Conservation (phyloP, 2,329 filamentous ascomycete genomes). For the Cladophialophora carrionii region DNA sequence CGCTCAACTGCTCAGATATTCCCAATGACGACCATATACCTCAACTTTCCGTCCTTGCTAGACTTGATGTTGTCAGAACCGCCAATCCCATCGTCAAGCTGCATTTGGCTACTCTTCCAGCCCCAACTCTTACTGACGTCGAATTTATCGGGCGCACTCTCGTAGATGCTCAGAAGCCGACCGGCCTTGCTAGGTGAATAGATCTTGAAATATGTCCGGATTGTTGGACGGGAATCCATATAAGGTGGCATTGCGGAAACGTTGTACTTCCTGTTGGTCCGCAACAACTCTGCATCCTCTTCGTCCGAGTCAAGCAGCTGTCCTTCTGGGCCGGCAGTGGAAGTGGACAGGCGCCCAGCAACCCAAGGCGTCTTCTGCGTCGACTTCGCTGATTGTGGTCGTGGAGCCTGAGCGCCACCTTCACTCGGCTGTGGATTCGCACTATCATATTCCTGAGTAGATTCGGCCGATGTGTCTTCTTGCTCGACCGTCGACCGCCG, state of each 20-base stretch:
- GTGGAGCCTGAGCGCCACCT: slow-evolving; percentile 36
- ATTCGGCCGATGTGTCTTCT: slow-evolving; percentile 26
- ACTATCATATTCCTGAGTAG: slow-evolving; percentile 31
- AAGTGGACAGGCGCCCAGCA: neutral
- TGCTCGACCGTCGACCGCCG: slow-evolving; percentile 27
- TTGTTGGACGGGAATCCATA: slow-evolving; percentile 59
- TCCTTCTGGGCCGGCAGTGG: slow-evolving; percentile 3
- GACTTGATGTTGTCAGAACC: slow-evolving; percentile 55
- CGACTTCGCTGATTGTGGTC: slow-evolving; percentile 36
- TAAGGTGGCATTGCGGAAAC: slow-evolving; percentile 57
- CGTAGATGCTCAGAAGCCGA: slow-evolving; percentile 62
- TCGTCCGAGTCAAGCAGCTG: slow-evolving; percentile 40
- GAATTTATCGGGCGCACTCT: slow-evolving; percentile 61
- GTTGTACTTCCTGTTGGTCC: slow-evolving; percentile 38
- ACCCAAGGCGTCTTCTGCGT: slow-evolving; percentile 39
- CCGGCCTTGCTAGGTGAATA: slow-evolving; percentile 63
- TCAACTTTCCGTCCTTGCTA: slow-evolving; percentile 54
- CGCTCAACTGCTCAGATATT: slow-evolving; percentile 38
- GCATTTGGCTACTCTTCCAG: slow-evolving; percentile 64
- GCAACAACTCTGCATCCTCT: slow-evolving; percentile 38
- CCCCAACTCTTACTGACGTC: slow-evolving; percentile 65
- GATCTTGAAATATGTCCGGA: slow-evolving; percentile 66
- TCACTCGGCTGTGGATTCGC: slow-evolving; percentile 8
- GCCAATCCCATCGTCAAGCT: slow-evolving; percentile 92
- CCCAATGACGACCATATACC: slow-evolving; percentile 65